phyloP scores from a whole-genome alignment of 371 early-diverging fungal species.

The Lichtheimia hyalospora region DNA sequence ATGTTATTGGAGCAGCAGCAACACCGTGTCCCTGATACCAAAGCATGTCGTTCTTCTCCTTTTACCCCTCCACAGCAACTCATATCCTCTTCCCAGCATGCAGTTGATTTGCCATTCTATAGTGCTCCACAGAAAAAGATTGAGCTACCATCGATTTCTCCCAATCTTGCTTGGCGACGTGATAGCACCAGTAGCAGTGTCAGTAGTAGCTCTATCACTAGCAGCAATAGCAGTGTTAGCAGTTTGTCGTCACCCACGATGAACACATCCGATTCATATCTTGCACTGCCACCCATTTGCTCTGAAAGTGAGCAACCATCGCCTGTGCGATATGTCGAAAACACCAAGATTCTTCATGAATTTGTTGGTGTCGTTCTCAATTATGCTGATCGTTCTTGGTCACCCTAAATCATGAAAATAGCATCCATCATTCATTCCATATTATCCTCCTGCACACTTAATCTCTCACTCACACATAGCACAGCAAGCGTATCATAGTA shows the following conservation, averaged over 20 bases:
- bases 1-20: slow-evolving; percentile 16
- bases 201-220: slow-evolving; percentile 17
- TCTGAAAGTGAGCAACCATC: not conserved
- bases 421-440: too few relatives aligned
- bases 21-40: not conserved
- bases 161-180: slow-evolving; percentile 1
- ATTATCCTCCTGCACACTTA: too few relatives aligned
- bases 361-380: slow-evolving; percentile 29
- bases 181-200: slow-evolving; percentile 37
- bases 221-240: not conserved
- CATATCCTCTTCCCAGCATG: too few relatives aligned
- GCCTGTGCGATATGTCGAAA: slow-evolving; percentile 19
- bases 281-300: not conserved
- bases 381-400: slow-evolving; percentile 12
- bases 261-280: not conserved
- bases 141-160: slow-evolving; percentile 38
- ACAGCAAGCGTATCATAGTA: too few relatives aligned
- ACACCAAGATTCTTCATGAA: slow-evolving; percentile 24
- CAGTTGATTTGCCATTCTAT: slow-evolving; percentile 40
- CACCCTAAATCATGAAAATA: too few relatives aligned
- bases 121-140: slow-evolving; percentile 47
- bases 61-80: not conserved
- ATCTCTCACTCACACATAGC: too few relatives aligned
- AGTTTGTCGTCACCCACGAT: not conserved
- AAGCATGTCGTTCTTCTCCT: too few relatives aligned